Base-by-base conservation (phyloP, 208 protist species). In the Leishmania gerbilli region DNA sequence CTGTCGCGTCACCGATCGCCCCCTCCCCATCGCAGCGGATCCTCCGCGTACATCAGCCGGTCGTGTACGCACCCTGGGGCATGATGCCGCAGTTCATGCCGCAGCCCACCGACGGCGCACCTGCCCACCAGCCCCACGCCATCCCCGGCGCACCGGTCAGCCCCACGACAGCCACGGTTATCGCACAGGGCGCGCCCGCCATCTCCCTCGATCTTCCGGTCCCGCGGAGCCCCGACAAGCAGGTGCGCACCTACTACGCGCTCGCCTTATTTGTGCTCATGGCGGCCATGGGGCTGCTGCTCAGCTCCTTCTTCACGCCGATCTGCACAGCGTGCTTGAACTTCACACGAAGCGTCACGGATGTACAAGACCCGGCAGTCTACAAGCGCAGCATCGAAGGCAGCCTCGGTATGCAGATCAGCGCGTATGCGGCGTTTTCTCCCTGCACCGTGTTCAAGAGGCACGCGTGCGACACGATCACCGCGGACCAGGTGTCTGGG, bases 371-470 rank as follows among this genome's bases (percentile, higher is more conserved):
- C 55, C 4, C n/a, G 2, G 47, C 37, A 40, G 27, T 34, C 37
- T 80, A 80, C 37, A 19, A 34, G 9, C 9, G 11, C 42, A 19
- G 27, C 2, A 56, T 74, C 6, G 11, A 56, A 37, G 37, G 60
- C 2, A 9, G 8, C 21, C 31, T 42, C 3, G 64, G 77, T 1
- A 31, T 55, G n/a, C 45, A 58, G 0, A 3, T 75, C 27, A 71
- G 60, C 37, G 9, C 19, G 7, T 81, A 76, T 42, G 78, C 78
- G 4, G 8, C 0, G 9, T 76, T 76, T 47, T 71, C 78, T 17
- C 78, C 78, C 27, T 81, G 78, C 71, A 81, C 56, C 21, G 78
- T 71, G 24, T 37, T 76, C 24, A 76, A 76, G 78, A 53, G 60
- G 45, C n/a, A 81, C 71, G 78, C 69, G 8, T 81, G 78, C 45